Evolutionary conservation across 2,329 filamentous ascomycete genomes (phyloP).

Genomic region (Aspergillus neotritici): DNA sequence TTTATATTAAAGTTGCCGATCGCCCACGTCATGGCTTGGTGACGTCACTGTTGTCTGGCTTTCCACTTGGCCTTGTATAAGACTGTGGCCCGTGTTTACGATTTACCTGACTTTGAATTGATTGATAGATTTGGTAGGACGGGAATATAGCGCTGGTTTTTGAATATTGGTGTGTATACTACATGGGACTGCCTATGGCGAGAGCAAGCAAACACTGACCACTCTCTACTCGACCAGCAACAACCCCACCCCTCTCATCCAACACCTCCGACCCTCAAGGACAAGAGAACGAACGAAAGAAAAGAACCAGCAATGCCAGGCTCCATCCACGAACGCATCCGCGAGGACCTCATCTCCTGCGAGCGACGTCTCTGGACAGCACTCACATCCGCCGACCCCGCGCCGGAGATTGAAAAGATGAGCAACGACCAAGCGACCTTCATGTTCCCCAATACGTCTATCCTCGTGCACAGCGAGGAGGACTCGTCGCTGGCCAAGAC

Average conservation of each 20-base stretch:
- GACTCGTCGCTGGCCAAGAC: conserved; percentile 17
- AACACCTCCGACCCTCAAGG: neutral
- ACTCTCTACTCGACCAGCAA: too few relatives aligned
- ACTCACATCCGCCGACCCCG: conserved; percentile 33
- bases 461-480: conserved; percentile 29
- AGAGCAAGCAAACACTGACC: too few relatives aligned
- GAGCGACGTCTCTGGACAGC: conserved; percentile 36
- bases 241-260: neutral
- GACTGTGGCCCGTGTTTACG: too few relatives aligned
- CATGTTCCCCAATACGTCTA: conserved; percentile 29
- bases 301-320: conserved; percentile 22
- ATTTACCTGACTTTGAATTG: too few relatives aligned
- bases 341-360: conserved; percentile 30
- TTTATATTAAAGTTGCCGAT: too few relatives aligned
- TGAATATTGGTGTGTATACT: too few relatives aligned
- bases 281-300: neutral
- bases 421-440: conserved; percentile 28
- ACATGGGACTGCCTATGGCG: too few relatives aligned
- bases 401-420: conserved; percentile 29
- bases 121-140: too few relatives aligned
- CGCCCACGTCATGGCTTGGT: too few relatives aligned
- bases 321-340: conserved; percentile 34
- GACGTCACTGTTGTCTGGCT: too few relatives aligned
- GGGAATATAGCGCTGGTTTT: too few relatives aligned
- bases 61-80: too few relatives aligned